phyloP scores from a whole-genome alignment of 2,329 filamentous ascomycete genomes.

The Verticillium nubilum region DNA sequence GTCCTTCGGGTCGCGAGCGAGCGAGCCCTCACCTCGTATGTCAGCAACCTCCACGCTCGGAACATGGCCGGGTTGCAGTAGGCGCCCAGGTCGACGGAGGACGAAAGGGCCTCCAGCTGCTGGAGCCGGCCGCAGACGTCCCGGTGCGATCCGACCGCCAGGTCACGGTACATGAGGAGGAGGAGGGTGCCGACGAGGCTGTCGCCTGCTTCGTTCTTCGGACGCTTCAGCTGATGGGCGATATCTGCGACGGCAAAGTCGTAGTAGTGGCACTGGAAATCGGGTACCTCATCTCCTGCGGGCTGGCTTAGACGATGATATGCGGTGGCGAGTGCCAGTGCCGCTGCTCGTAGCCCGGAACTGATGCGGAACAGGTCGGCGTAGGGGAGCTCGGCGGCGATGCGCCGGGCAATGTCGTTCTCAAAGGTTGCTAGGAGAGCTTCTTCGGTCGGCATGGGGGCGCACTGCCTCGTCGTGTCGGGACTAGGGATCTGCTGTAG shows the following conservation, averaged over 20 bases:
- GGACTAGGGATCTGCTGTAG: no score
- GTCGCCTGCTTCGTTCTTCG: neutral
- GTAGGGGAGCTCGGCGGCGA: neutral
- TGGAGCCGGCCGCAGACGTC: no score
- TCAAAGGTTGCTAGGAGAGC: no score
- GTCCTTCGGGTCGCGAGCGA: no score
- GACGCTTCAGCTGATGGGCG: neutral
- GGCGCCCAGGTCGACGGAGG: neutral
- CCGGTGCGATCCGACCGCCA: neutral
- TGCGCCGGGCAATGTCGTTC: neutral
- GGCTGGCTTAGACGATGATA: neutral
- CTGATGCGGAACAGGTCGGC: neutral
- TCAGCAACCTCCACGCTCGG: no score
- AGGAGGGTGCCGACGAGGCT: neutral
- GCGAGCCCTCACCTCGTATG: no score
- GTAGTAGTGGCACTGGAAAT: neutral
- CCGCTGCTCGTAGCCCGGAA: neutral
- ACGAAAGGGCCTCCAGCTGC: neutral
- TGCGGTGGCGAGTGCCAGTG: neutral
- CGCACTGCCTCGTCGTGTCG: no score
- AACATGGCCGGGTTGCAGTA: neutral
- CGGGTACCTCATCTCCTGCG: neutral
- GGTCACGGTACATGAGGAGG: neutral
- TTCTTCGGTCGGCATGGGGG: no score
- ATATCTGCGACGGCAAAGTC: conserved; percentile 1